These are phyloP conservation scores for Cyphellophora attinorum DNA, from an alignment of 2,329 filamentous ascomycete species.

Conservation along the genomic window DNA sequence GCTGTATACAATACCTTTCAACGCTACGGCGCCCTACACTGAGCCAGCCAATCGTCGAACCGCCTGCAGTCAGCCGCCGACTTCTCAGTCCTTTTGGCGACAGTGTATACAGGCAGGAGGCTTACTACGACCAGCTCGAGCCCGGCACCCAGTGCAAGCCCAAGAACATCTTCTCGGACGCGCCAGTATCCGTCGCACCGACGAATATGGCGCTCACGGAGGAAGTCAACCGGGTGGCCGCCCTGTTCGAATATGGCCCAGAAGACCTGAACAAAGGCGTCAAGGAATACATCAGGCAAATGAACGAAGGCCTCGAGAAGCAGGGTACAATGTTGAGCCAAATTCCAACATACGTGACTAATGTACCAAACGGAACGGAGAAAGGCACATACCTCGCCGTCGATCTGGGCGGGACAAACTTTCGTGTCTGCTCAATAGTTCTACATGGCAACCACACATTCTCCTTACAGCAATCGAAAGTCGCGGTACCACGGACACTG, in stretches of 20 bases:
- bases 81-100: constrained; percentile 18
- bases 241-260: constrained; percentile 75
- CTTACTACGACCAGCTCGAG: constrained; percentile 18
- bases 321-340: constrained; percentile 79
- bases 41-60: too few species aligned
- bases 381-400: constrained; percentile 96
- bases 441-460: constrained; percentile 93
- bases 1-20: too few species aligned
- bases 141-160: constrained; percentile 19
- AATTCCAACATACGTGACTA: constrained; percentile 94
- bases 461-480: constrained; percentile 84
- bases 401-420: constrained; percentile 96
- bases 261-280: constrained; percentile 72
- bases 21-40: too few species aligned
- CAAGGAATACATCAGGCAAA: constrained; percentile 75
- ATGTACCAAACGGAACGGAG: constrained; percentile 92
- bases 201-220: constrained; percentile 37
- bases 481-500: constrained; percentile 77
- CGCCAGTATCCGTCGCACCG: constrained; percentile 13
- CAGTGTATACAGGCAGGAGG: constrained; percentile 19
- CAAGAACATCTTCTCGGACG: constrained; percentile 17
- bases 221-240: constrained; percentile 70
- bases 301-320: constrained; percentile 73
- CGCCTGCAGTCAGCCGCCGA: too few species aligned
- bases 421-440: constrained; percentile 90